Evolutionary conservation across 2,329 filamentous ascomycete genomes (phyloP), one percentile per base, ranked within the genome.

Genomic region (Metarhizium rileyi): DNA sequence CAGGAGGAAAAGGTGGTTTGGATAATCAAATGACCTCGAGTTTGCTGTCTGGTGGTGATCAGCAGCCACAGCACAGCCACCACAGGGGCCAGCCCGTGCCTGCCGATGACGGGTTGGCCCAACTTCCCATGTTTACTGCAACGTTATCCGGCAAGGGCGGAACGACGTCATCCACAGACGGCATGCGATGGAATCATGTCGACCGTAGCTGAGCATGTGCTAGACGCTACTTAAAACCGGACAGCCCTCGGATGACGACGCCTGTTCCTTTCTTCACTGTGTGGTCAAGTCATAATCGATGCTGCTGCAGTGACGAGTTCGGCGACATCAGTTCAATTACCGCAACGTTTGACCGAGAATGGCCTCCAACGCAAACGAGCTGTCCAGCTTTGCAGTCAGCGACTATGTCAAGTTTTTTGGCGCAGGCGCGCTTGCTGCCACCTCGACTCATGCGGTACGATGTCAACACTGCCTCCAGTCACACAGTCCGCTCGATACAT

Each of bases 361-460:
- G 61, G 54, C 58, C n/a, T 50, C 57, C 46, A 57, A 55, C 52
- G 38, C 47, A 16, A 56, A 59, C 18, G 62, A 69, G 47, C 56
- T 70, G 20, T 72, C 67, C 43, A 63, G 60, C 50, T 77, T 77
- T 50, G 60, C 61, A 30, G 44, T 61, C 4, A 52, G 59, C 52
- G 74, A 77, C 54, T 77, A 77, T 63, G 61, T 63, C 62, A 77
- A 77, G 52, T 77, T 77, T 69, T 77, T 77, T 56, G 65, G 70
- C 42, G 74, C 74, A 4, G 74, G 74, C 50, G 74, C 74, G 26
- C 68, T 77, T 26, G 74, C 74, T 27, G 74, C 74, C 10, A 77
- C 74, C 1, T 63, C 68, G 16, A 77, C 74, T 2, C 74, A 77
- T 55, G 74, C 70, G 28, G 74, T 75, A 66, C 56, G 71, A 59